Base-by-base conservation (phyloP, 1,139 yeast genomes). In the Candida dubliniensis region DNA sequence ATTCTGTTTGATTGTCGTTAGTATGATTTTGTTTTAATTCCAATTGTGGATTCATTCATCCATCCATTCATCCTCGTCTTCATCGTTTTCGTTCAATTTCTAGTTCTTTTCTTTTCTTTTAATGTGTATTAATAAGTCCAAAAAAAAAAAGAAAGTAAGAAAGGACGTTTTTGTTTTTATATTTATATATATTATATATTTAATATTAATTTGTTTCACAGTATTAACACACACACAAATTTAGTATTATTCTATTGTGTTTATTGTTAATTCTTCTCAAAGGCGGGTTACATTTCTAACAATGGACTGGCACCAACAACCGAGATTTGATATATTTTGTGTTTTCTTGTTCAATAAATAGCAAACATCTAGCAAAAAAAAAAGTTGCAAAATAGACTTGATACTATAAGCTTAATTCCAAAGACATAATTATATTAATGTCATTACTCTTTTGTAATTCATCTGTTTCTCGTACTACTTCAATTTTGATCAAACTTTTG, bases 401-500 rank as follows among this genome's bases (percentile, higher is more conserved):
- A 10, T n/a, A 4, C 3, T 8, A 27, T 27, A 5, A n/a, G n/a
- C 18, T 8, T 13, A 2, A 29, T 31, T 15, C 40, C 3, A 15
- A 12, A 27, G 41, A 42, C 11, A 38, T 13, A 30, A 46, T 41
- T n/a, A 46, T 29, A 24, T 38, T 29, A 31, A 46, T 46, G 6
- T 38, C 34, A 11, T 27, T 30, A 7, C 37, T 38, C 3, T 26
- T 24, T n/a, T 38, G 35, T 34, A 43, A 13, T 3, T 29, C 26
- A 27, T 29, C 32, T 23, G 8, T 12, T 30, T 10, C 18, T 31
- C 25, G n/a, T 8, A 30, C 29, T 13, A 40, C 32, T 12, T 46
- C 38, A 29, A 47, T 34, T 5, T 15, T 13, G 23, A 49, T 35
- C 6, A 42, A 36, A 33, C 44, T 40, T 25, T 40, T 57, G 8